A percentile compares a stretch with the other conserved stretches of the same genome.
phyloP scores from a whole-genome alignment of 345 rosid genomes.

The Physaria fendleri region DNA sequence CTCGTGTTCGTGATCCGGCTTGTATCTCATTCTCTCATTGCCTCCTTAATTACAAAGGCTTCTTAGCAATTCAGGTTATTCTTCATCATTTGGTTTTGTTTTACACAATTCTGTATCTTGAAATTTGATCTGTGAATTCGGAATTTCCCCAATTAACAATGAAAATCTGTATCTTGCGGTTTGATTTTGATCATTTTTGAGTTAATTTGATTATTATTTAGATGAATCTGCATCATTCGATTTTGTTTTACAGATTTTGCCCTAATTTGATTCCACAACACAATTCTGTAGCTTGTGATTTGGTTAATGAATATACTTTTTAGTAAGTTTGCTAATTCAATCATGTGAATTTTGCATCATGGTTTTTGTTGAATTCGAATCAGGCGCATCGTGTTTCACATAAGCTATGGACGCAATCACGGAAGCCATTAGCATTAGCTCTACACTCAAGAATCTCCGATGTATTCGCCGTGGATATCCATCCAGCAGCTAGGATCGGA shows the following conservation, averaged over 20 bases:
- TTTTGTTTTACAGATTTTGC: background rate
- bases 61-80: constrained; percentile 83
- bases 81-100: background rate
- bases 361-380: background rate
- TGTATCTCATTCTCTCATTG: constrained; percentile 96
- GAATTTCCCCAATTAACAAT: too few relatives aligned
- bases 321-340: background rate
- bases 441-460: constrained; percentile 90
- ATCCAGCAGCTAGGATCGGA: constrained; percentile 89
- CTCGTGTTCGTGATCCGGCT: constrained; percentile 82
- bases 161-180: background rate
- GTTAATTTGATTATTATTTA: background rate
- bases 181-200: background rate
- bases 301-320: background rate
- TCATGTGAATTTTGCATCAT: background rate
- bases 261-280: background rate
- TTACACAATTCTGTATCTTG: background rate
- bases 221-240: background rate
- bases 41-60: constrained; percentile 93
- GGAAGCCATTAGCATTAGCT: constrained; percentile 83
- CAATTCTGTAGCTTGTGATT: background rate
- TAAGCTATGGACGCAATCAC: constrained; percentile 68
- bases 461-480: constrained; percentile 90
- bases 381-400: constrained; percentile 93
- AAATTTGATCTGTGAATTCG: background rate